These are phyloP conservation scores for Aspergillus uvarum DNA, from an alignment of 2,329 filamentous ascomycete genomes.

Conservation along the genomic window DNA sequence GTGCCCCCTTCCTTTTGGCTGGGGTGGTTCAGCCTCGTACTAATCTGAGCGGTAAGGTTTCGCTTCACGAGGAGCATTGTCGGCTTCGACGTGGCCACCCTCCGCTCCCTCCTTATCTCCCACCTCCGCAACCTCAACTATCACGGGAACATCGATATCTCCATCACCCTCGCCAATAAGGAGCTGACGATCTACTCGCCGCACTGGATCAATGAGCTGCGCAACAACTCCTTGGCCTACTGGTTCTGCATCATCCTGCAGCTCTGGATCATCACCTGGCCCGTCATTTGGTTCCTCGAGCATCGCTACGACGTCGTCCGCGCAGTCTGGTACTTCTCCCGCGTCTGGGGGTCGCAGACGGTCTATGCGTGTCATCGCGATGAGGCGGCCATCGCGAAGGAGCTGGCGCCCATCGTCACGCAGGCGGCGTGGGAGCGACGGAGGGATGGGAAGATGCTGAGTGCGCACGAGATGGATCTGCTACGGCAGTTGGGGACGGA, in stretches of 20 bases:
- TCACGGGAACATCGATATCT: slow-evolving; percentile 32
- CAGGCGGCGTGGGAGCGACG: slow-evolving; percentile 36
- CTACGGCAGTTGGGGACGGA: slow-evolving; percentile 12
- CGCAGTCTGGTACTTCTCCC: slow-evolving; percentile 33
- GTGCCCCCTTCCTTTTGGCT: slow-evolving; percentile 2
- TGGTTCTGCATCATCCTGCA: slow-evolving; percentile 38
- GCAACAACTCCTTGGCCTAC: slow-evolving; percentile 36
- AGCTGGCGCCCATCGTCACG: slow-evolving; percentile 35
- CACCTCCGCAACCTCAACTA: slow-evolving; percentile 42
- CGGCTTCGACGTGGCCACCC: slow-evolving; percentile 29
- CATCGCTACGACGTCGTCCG: slow-evolving; percentile 36
- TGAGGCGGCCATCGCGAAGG: slow-evolving; percentile 31
- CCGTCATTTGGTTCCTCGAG: slow-evolving; percentile 39
- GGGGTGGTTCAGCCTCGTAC: background rate
- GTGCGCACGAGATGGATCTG: slow-evolving; percentile 18
- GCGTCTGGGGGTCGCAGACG: slow-evolving; percentile 15
- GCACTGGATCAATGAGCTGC: slow-evolving; percentile 39
- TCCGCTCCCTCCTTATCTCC: slow-evolving; percentile 32
- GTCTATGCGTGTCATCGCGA: slow-evolving; percentile 27
- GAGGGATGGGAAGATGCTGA: slow-evolving; percentile 17
- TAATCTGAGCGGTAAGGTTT: slow-evolving; percentile 21
- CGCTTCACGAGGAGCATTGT: slow-evolving; percentile 31
- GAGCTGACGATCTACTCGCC: slow-evolving; percentile 40
- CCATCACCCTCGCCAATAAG: slow-evolving; percentile 23
- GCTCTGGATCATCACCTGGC: slow-evolving; percentile 43